Base-by-base conservation (phyloP, 129 eudicot species). In the Helichrysum umbraculigerum region DNA sequence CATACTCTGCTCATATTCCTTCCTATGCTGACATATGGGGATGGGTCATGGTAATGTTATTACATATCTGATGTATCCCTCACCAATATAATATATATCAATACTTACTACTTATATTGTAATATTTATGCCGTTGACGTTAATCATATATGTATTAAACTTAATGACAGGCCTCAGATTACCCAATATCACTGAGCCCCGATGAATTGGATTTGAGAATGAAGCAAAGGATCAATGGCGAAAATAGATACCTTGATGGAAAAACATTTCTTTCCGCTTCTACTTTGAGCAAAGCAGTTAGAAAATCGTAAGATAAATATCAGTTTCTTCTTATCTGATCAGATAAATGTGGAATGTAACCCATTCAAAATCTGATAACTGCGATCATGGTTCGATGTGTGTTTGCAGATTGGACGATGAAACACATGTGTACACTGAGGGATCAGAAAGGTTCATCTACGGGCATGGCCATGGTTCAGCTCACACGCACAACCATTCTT, bases 1-100 rank as follows among this genome's bases (percentile, higher is more conserved):
- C 92, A 25, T 94, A 91, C 83, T 87, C 97, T 0, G 97, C 97
- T 75, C 99, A 94, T 79, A 90, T 94, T 74, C 99, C 99, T 62
- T 93, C 98, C 12, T 93, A 88, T 87, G 98, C 98, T 20, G 98
- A 93, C 82, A 87, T 91, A 9, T 94, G 99, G 99, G 99, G 99
- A 60, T 94, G 99, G 99, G 86, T 91, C 74, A 91, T 94, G 90
- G 99, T 94, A 80, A 80, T 54, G 25, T 51, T 73, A 16, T 69
- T 14, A 19, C 54, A 47, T 47, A 47, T 3, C n/a, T 12, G 3
- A 3, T 41, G 9, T 41, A 41, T 41, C 47, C 12, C 10, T 41
- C 14, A 41, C 47, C 41, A 35, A 35, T 6, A 35, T 0, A 35
- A 35, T 35, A 35, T 35, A 35, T 35, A 6, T 35, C 5, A 5